These are phyloP conservation scores for Candida mattraensis DNA, from an alignment of 805 yeast genomes.

Conservation along the genomic window DNA sequence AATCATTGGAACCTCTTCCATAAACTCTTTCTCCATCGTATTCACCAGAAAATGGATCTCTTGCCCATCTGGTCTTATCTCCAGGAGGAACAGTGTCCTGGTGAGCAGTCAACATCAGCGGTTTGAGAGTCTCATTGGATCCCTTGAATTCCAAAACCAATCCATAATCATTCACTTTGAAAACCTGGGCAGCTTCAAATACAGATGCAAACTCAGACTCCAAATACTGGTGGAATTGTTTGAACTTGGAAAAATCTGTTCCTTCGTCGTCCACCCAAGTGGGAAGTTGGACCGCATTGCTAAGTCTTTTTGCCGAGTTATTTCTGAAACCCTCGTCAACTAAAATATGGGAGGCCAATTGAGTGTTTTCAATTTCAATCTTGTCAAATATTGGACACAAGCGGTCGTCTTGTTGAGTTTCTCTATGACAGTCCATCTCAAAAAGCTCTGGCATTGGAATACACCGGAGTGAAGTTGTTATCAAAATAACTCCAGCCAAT, in stretches of 20 bases:
- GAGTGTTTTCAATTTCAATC: conserved; percentile 17
- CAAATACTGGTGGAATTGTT: conserved; percentile 47
- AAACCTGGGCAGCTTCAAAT: conserved; percentile 44
- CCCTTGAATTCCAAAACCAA: conserved; percentile 67
- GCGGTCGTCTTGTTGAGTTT: conserved; percentile 16
- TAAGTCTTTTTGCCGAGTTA: conserved; percentile 41
- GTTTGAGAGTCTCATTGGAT: conserved; percentile 48
- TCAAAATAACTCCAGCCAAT: too few relatives aligned
- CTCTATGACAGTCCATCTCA: too few relatives aligned
- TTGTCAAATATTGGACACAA: conserved; percentile 30
- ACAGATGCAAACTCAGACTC: conserved; percentile 53
- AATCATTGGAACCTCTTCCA: conserved; percentile 81
- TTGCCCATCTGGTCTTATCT: conserved; percentile 58
- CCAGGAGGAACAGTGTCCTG: conserved; percentile 82
- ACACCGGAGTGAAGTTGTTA: too few relatives aligned
- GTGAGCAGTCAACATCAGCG: conserved; percentile 71
- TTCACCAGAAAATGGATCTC: conserved; percentile 65
- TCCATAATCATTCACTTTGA: conserved; percentile 60
- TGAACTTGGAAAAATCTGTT: conserved; percentile 22
- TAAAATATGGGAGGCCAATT: conserved; percentile 29
- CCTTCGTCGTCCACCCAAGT: conserved; percentile 41
- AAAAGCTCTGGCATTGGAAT: too few relatives aligned
- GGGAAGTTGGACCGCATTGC: conserved; percentile 52
- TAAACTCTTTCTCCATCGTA: conserved; percentile 65
- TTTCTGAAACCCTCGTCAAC: conserved; percentile 34